These are phyloP conservation scores for Sclerotinia nivalis DNA, from an alignment of 2,329 filamentous ascomycete species.

Conservation along the genomic window DNA sequence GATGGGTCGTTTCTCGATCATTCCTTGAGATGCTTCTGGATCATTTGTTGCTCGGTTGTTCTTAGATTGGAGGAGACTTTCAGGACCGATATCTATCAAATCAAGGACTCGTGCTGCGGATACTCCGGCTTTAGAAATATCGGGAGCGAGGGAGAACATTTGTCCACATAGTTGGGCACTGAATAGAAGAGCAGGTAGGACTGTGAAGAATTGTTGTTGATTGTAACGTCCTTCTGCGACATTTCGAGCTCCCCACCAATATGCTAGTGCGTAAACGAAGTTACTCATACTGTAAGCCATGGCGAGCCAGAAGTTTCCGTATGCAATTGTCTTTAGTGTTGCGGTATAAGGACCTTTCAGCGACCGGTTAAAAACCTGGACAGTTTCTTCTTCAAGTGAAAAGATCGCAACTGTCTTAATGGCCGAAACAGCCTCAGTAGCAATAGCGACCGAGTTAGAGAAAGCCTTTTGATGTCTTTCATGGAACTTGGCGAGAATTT, in stretches of 20 bases:
- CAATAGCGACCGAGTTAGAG: conserved; percentile 4
- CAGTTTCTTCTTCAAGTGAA: conserved; percentile 55
- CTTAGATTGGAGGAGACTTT: not conserved
- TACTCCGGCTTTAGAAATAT: conserved; percentile 64
- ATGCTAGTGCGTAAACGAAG: conserved; percentile 71
- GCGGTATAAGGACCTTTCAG: conserved; percentile 55
- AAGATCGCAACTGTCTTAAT: conserved; percentile 61
- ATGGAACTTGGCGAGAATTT: conserved; percentile 7
- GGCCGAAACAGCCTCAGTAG: conserved; percentile 61
- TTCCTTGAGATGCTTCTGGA: conserved; percentile 4
- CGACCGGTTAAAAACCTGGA: conserved; percentile 55
- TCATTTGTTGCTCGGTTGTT: conserved; percentile 4
- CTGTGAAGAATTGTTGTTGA: conserved; percentile 71
- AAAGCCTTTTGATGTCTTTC: conserved; percentile 16
- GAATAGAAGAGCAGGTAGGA: conserved; percentile 69
- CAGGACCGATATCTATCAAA: conserved; percentile 49
- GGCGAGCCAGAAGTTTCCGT: conserved; percentile 57
- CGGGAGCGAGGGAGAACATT: conserved; percentile 72
- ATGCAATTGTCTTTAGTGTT: conserved; percentile 44
- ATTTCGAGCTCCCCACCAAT: conserved; percentile 76
- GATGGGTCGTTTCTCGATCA: conserved; percentile 5
- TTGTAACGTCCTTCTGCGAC: conserved; percentile 65
- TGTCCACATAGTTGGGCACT: conserved; percentile 73
- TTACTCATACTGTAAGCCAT: conserved; percentile 62
- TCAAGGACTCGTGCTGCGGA: conserved; percentile 60